Percentiles rank a stretch among this genome's conserved stretches.
These are phyloP conservation scores for Colletotrichum limetticola DNA, from an alignment of 2,329 filamentous ascomycete species.

Conservation along the genomic window DNA sequence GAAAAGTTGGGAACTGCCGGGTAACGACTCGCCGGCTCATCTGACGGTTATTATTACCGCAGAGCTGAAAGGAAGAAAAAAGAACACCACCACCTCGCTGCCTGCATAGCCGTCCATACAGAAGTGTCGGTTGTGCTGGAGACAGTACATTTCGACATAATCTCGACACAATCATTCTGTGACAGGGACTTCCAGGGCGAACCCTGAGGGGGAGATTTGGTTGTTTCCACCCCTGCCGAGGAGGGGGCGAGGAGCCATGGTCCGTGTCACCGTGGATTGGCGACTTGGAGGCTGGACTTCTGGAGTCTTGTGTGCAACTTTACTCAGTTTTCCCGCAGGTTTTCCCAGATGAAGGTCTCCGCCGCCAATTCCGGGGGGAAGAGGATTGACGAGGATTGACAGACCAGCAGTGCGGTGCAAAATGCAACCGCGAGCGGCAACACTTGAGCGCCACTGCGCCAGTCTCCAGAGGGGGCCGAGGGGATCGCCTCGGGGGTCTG, in stretches of 20 bases:
- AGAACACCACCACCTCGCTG: not conserved
- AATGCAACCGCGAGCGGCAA: constrained; percentile 5
- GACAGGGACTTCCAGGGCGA: constrained; percentile 24
- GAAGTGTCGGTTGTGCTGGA: not conserved
- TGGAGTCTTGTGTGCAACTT: not conserved
- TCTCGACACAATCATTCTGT: constrained; percentile 32
- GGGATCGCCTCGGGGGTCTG: constrained; percentile 34
- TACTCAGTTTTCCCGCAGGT: constrained; percentile 26
- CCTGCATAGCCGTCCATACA: not conserved
- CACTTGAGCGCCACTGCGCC: not conserved
- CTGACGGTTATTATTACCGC: not conserved
- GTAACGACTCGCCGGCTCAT: not conserved
- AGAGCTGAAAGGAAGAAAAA: not conserved
- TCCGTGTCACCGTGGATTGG: not conserved
- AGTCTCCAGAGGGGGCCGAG: not conserved
- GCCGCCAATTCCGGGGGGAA: constrained; percentile 23
- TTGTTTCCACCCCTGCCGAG: not conserved
- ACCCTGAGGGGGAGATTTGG: constrained; percentile 24
- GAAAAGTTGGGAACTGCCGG: not conserved
- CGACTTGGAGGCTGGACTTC: not conserved
- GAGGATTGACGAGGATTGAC: not conserved
- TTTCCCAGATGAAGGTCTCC: constrained; percentile 15
- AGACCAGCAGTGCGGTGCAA: not conserved
- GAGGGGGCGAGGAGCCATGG: not conserved
- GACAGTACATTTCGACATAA: not conserved